These are phyloP conservation scores for Huiozyma sinensis DNA, from an alignment of 805 yeast species.

Conservation along the genomic window DNA sequence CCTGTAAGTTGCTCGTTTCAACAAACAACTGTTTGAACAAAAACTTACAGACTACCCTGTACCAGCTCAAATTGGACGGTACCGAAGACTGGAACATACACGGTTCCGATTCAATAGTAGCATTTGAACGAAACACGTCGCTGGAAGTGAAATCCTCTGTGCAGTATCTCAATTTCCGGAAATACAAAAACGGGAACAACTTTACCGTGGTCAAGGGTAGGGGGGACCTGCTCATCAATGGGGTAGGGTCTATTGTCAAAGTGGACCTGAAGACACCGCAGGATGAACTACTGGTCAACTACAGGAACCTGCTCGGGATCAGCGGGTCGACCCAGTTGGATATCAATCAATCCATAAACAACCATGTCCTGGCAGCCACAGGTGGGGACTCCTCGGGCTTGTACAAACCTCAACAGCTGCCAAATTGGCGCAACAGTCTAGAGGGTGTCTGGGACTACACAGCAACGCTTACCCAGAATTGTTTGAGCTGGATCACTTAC, in stretches of 20 bases:
- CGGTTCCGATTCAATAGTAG: slow-evolving; percentile 21
- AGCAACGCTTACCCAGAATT: not conserved
- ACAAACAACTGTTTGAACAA: slow-evolving; percentile 10
- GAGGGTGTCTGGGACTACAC: not conserved
- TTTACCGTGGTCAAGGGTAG: slow-evolving; percentile 22
- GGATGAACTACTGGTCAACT: slow-evolving; percentile 22
- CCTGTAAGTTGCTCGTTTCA: slow-evolving; percentile 17
- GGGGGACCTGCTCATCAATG: slow-evolving; percentile 18
- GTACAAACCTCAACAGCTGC: no score
- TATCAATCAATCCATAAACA: slow-evolving; percentile 12
- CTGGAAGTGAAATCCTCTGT: slow-evolving; percentile 8
- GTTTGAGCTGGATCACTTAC: not conserved
- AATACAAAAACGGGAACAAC: slow-evolving; percentile 1
- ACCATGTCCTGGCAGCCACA: not conserved
- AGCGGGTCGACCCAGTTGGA: slow-evolving; percentile 24
- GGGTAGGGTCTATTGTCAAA: slow-evolving; percentile 19
- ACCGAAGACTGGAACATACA: slow-evolving; percentile 24
- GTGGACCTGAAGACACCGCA: slow-evolving; percentile 16
- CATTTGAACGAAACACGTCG: slow-evolving; percentile 23
- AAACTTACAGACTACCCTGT: slow-evolving; percentile 4
- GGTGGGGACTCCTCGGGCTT: not conserved
- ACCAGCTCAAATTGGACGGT: slow-evolving; percentile 12
- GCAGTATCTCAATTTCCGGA: slow-evolving; percentile 5
- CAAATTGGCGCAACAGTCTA: not conserved
- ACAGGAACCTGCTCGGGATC: slow-evolving; percentile 23